A percentile compares a stretch with the other conserved stretches of the same genome.
phyloP scores from a whole-genome alignment of 192 early-diverging fungal species.

The Coemansia sp. region DNA sequence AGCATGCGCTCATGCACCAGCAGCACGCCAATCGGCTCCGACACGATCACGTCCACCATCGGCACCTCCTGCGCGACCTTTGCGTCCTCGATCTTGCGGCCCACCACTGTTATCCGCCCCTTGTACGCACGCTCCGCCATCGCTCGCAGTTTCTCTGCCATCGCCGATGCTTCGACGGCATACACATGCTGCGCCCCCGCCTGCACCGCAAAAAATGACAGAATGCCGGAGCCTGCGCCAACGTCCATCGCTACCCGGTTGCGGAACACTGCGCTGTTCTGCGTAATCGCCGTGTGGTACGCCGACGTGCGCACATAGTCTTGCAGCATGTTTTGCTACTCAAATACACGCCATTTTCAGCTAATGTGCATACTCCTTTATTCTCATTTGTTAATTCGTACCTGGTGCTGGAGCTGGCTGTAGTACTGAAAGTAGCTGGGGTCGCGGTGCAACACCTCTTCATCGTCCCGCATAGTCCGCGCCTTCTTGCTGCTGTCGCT shows the following conservation, averaged over 20 bases:
- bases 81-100: constrained; percentile 87
- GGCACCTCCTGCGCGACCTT: constrained; percentile 57
- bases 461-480: constrained; percentile 29
- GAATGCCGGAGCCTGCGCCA: constrained; percentile 91
- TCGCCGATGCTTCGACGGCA: constrained; percentile 93
- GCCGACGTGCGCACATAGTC: constrained; percentile 92
- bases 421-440: constrained; percentile 53
- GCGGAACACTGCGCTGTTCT: constrained; percentile 75
- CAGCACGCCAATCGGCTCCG: constrained; percentile 96
- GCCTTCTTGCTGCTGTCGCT: constrained; percentile 11
- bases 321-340: constrained; percentile 96
- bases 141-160: constrained; percentile 88
- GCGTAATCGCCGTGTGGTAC: constrained; percentile 87
- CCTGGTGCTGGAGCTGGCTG: constrained; percentile 53
- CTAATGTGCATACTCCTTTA: background rate
- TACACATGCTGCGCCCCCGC: constrained; percentile 92
- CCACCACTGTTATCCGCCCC: constrained; percentile 74
- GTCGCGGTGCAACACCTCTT: constrained; percentile 47
- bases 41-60: constrained; percentile 88
- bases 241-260: constrained; percentile 89
- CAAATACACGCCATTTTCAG: no score
- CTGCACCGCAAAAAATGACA: constrained; percentile 93
- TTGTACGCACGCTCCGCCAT: constrained; percentile 62
- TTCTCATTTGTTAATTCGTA: constrained; percentile 9
- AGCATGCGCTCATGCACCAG: constrained; percentile 97